phyloP scores from a whole-genome alignment of 495 filamentous ascomycete species.

The Penicillium turbatum region DNA sequence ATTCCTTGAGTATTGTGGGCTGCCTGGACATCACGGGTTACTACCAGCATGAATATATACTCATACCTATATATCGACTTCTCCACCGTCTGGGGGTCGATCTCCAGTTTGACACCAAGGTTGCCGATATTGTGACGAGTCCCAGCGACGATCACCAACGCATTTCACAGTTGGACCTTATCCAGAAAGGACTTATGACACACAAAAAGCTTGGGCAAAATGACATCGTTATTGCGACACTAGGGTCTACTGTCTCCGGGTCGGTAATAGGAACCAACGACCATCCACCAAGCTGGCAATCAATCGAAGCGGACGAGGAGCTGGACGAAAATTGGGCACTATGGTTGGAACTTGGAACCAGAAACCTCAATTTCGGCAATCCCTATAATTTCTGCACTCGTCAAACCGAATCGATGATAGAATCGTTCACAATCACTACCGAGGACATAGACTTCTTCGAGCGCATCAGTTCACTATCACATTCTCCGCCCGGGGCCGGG shows the following conservation, averaged over 20 bases:
- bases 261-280: slow-evolving; percentile 24
- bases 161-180: neutral
- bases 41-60: no score
- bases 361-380: slow-evolving; percentile 25
- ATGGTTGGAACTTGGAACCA: slow-evolving; percentile 10
- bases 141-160: slow-evolving; percentile 1
- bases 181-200: slow-evolving; percentile 10
- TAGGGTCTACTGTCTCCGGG: slow-evolving; percentile 30
- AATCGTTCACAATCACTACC: slow-evolving; percentile 38
- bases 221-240: slow-evolving; percentile 31
- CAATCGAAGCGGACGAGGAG: slow-evolving; percentile 21
- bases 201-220: slow-evolving; percentile 13
- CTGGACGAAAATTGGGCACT: slow-evolving; percentile 30
- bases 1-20: no score
- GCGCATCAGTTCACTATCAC: slow-evolving; percentile 12
- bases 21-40: no score
- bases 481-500: slow-evolving; percentile 4
- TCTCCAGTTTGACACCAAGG: no score
- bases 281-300: slow-evolving; percentile 15
- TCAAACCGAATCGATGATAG: slow-evolving; percentile 24
- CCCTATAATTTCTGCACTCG: slow-evolving; percentile 33
- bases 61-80: no score
- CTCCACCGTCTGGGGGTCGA: no score
- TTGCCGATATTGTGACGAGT: slow-evolving; percentile 26
- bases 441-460: slow-evolving; percentile 20